phyloP scores from a whole-genome alignment of 805 yeast species.

The Starmera caribaea region DNA sequence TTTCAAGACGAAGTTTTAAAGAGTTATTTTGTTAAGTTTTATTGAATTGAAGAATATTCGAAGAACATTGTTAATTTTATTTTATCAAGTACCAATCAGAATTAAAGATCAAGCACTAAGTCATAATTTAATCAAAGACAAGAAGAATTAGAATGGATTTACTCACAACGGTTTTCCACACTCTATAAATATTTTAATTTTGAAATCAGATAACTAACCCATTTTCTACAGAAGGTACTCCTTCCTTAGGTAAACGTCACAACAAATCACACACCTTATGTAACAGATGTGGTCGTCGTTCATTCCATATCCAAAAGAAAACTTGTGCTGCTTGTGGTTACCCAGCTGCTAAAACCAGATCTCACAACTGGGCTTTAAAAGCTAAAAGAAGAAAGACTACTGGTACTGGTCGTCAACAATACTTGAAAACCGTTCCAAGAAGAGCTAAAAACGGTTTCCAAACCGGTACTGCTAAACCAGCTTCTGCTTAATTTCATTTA shows the following conservation, averaged over 20 bases:
- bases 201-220: constrained; percentile 28
- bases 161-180: neutral
- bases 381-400: constrained; percentile 99
- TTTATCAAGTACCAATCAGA: too few relatives aligned
- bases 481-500: constrained; percentile 43
- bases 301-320: constrained; percentile 99
- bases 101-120: too few relatives aligned
- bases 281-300: constrained; percentile 98
- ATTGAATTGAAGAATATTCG: too few relatives aligned
- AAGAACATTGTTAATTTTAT: too few relatives aligned
- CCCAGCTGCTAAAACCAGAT: constrained; percentile 99
- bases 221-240: constrained; percentile 81
- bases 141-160: too few relatives aligned
- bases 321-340: constrained; percentile 98
- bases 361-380: constrained; percentile 98
- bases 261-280: constrained; percentile 99
- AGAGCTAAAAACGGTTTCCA: constrained; percentile 99
- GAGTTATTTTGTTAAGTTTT: too few relatives aligned
- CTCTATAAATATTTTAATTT: neutral
- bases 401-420: constrained; percentile 99
- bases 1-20: too few relatives aligned
- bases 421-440: constrained; percentile 95
- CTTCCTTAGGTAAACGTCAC: constrained; percentile 99
- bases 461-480: constrained; percentile 66
- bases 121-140: too few relatives aligned